Evolutionary conservation across 768 basidiomycete genomes (phyloP).

Genomic region (Exsudoporus frostii): DNA sequence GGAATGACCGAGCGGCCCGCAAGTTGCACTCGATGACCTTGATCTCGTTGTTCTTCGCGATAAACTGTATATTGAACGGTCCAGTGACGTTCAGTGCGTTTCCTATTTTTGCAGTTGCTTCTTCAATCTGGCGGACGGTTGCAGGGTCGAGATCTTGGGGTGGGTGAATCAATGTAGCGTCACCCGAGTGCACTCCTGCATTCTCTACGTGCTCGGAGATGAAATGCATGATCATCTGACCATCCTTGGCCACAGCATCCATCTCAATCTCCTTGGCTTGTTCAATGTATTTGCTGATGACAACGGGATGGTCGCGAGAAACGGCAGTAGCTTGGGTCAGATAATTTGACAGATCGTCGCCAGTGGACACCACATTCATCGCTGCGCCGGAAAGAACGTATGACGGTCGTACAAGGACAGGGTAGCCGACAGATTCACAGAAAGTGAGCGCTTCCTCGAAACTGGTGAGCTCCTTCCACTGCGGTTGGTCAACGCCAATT

Average conservation of each 20-base stretch:
- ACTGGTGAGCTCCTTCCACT: slow-evolving; percentile 95
- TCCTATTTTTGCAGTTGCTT: slow-evolving; percentile 96
- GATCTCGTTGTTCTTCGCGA: slow-evolving; percentile 99
- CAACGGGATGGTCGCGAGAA: slow-evolving; percentile 93
- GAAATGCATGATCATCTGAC: slow-evolving; percentile 99
- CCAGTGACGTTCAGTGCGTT: slow-evolving; percentile 97
- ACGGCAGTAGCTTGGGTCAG: slow-evolving; percentile 94
- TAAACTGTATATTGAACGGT: slow-evolving; percentile 99
- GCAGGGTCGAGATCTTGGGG: slow-evolving; percentile 97
- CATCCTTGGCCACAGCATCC: slow-evolving; percentile 97
- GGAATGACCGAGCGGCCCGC: slow-evolving; percentile 95
- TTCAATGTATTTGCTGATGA: slow-evolving; percentile 99
- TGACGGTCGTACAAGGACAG: slow-evolving; percentile 94
- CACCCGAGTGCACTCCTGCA: slow-evolving; percentile 97
- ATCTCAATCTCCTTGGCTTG: slow-evolving; percentile 99
- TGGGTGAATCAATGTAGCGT: slow-evolving; percentile 96
- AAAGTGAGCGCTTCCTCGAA: slow-evolving; percentile 85
- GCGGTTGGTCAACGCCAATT: slow-evolving; percentile 97
- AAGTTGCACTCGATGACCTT: slow-evolving; percentile 99
- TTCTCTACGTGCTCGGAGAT: slow-evolving; percentile 99
- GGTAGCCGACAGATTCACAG: slow-evolving; percentile 91
- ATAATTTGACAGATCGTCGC: slow-evolving; percentile 87
- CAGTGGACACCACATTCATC: slow-evolving; percentile 98
- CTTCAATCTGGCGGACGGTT: slow-evolving; percentile 93
- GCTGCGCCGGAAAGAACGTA: slow-evolving; percentile 99